Conservation (phyloP, 495 filamentous ascomycete species). For the Cercophora newfieldiana region DNA sequence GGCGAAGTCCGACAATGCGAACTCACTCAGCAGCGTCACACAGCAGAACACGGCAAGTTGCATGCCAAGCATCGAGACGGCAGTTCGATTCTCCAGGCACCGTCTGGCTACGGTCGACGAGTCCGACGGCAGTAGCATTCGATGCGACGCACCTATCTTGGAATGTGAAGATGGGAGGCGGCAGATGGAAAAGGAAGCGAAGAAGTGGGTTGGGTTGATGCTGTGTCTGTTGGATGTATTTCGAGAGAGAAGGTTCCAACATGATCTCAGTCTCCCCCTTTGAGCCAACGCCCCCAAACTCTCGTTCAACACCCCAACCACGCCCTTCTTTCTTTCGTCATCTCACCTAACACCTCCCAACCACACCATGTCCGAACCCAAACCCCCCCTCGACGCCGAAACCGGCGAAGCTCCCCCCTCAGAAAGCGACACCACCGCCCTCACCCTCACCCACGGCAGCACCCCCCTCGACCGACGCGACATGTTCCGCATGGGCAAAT, state of each 20-base stretch:
- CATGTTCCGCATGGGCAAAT: constrained; percentile 20
- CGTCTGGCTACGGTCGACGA: not conserved
- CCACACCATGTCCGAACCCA: not conserved
- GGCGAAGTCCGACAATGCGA: not conserved
- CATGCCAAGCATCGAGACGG: not conserved
- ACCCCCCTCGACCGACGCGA: constrained; percentile 4
- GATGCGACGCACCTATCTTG: too few relatives aligned
- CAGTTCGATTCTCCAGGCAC: not conserved
- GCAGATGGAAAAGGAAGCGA: too few relatives aligned
- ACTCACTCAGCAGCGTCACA: not conserved
- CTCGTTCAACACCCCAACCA: not conserved
- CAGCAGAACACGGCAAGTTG: not conserved
- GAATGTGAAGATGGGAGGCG: not conserved
- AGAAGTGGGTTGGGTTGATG: too few relatives aligned
- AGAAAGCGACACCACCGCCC: not conserved
- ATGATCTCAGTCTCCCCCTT: too few relatives aligned
- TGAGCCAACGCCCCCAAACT: not conserved
- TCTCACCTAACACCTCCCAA: not conserved
- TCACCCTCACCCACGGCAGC: not conserved
- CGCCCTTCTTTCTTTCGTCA: not conserved
- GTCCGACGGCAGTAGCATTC: not conserved
- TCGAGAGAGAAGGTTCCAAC: too few relatives aligned
- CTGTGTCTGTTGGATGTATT: too few relatives aligned
- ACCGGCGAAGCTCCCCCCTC: too few relatives aligned
- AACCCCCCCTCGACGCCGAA: not conserved